Evolutionary conservation across 2,329 filamentous ascomycete genomes (phyloP).

Genomic region (Neopestalotiopsis clavispora): DNA sequence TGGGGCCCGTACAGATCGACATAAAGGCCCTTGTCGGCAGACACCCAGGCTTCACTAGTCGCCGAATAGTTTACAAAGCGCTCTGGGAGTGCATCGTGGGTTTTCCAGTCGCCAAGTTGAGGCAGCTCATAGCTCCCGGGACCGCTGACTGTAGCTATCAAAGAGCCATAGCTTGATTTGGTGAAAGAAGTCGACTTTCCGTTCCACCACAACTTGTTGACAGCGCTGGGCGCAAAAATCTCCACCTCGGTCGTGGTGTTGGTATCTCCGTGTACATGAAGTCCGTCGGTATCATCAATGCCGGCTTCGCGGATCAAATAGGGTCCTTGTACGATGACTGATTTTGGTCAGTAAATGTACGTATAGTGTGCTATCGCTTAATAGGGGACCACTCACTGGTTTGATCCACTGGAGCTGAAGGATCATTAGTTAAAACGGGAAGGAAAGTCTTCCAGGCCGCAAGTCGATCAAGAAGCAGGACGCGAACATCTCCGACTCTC

Average conservation of each 20-base stretch:
- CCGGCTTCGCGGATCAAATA: not conserved
- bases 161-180: not conserved
- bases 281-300: not conserved
- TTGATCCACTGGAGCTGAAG: not conserved
- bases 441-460: not conserved
- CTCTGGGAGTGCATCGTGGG: not conserved
- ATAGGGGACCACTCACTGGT: not conserved
- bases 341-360: not conserved
- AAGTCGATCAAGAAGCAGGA: not conserved
- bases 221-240: not conserved
- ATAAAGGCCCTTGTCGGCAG: constrained; percentile 50
- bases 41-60: not conserved
- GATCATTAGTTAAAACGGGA: not conserved
- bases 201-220: not conserved
- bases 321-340: not conserved
- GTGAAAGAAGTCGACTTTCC: not conserved
- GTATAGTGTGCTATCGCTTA: not conserved
- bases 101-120: not conserved
- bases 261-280: not conserved
- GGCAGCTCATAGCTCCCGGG: not conserved
- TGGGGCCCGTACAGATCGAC: constrained; percentile 78
- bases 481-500: not conserved
- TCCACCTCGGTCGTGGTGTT: not conserved
- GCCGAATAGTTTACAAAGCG: not conserved
- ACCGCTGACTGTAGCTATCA: not conserved